A percentile compares a stretch with the other conserved stretches of the same genome.
Evolutionary conservation across 495 filamentous ascomycete genomes (phyloP).

Genomic region (Endocarpon pusillum): DNA sequence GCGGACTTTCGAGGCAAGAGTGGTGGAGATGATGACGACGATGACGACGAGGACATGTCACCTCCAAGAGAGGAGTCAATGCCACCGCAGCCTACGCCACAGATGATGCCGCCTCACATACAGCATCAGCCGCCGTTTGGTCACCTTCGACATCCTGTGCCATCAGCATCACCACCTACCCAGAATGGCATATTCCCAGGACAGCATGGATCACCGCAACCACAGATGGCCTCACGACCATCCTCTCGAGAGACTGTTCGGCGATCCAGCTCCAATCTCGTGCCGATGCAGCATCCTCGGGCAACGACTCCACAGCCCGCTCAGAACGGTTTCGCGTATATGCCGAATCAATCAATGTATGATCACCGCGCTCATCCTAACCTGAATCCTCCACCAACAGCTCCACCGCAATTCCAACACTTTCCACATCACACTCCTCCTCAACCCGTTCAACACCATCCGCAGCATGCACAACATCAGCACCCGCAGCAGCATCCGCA

Average conservation of each 20-base stretch:
- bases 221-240: slow-evolving; percentile 58
- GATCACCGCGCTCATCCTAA: slow-evolving; percentile 46
- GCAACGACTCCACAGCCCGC: slow-evolving; percentile 41
- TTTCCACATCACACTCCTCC: slow-evolving; percentile 28
- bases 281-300: slow-evolving; percentile 38
- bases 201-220: slow-evolving; percentile 65
- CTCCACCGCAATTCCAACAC: slow-evolving; percentile 17
- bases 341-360: slow-evolving; percentile 73
- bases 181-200: slow-evolving; percentile 59
- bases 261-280: slow-evolving; percentile 58
- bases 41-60: slow-evolving; percentile 53
- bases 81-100: slow-evolving; percentile 29
- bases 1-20: slow-evolving; percentile 77
- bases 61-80: slow-evolving; percentile 43
- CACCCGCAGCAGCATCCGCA: slow-evolving; percentile 24
- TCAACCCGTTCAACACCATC: slow-evolving; percentile 22
- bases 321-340: slow-evolving; percentile 67
- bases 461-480: slow-evolving; percentile 22
- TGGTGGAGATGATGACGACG: slow-evolving; percentile 76
- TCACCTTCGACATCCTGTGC: slow-evolving; percentile 65
- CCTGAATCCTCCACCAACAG: slow-evolving; percentile 21
- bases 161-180: slow-evolving; percentile 82
- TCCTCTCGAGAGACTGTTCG: slow-evolving; percentile 64
- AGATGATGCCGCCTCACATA: slow-evolving; percentile 59
- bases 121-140: slow-evolving; percentile 57